Percentiles rank a stretch among this genome's conserved stretches.
Conservation (phyloP, 2,329 filamentous ascomycete genomes). For the Trichoderma sp. region DNA sequence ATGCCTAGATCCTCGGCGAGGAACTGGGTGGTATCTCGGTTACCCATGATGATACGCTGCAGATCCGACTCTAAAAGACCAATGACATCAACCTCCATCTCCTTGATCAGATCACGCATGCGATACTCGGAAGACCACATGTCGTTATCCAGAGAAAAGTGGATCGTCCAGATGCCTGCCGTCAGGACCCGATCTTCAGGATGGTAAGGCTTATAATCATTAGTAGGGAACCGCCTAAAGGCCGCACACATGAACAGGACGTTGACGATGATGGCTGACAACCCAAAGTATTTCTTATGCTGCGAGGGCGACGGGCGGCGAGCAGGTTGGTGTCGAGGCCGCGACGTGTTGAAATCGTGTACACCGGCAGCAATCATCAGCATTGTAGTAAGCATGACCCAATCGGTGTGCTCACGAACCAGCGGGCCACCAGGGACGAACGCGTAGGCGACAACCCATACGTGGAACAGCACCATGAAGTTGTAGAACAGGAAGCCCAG, state of each 20-base stretch:
- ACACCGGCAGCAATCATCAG: constrained; percentile 80
- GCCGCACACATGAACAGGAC: constrained; percentile 77
- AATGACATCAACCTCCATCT: constrained; percentile 95
- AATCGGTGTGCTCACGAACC: constrained; percentile 92
- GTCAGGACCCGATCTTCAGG: constrained; percentile 84
- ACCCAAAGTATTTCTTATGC: constrained; percentile 54
- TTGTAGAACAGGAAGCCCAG: constrained; percentile 91
- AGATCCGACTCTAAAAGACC: constrained; percentile 92
- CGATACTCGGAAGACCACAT: constrained; percentile 98
- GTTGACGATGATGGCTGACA: constrained; percentile 72
- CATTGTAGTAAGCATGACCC: constrained; percentile 90
- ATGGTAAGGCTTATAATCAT: constrained; percentile 91
- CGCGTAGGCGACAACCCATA: constrained; percentile 97
- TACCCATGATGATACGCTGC: constrained; percentile 99
- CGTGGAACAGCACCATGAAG: constrained; percentile 92
- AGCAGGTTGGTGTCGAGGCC: constrained; percentile 42
- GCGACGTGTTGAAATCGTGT: constrained; percentile 64
- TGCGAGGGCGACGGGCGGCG: constrained; percentile 38
- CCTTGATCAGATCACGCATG: constrained; percentile 86
- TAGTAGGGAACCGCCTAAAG: constrained; percentile 87
- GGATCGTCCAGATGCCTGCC: constrained; percentile 97
- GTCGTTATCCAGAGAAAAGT: constrained; percentile 96
- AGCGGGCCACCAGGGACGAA: constrained; percentile 94
- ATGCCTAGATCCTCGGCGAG: constrained; percentile 95
- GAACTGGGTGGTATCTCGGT: constrained; percentile 93